Evolutionary conservation across 2,329 filamentous ascomycete genomes (phyloP).

Genomic region (Endothia cerciana): DNA sequence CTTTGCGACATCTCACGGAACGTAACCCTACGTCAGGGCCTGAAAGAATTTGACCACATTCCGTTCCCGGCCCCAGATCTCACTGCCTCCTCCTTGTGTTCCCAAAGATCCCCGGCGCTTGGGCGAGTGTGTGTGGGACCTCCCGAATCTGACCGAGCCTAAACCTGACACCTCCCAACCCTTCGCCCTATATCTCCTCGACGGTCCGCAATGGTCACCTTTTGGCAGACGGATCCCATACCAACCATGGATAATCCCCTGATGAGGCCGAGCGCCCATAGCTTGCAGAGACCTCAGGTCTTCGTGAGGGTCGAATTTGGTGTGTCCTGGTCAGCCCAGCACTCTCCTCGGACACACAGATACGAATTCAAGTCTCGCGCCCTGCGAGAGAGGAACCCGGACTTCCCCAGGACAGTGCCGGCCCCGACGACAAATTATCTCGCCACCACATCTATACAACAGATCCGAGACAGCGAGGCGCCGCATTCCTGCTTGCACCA

Average conservation of each 20-base stretch:
- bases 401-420: conserved; percentile 51
- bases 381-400: conserved; percentile 45
- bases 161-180: conserved; percentile 1
- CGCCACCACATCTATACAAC: conserved; percentile 30
- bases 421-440: conserved; percentile 52
- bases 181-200: conserved; percentile 19
- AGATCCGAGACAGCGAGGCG: conserved; percentile 22
- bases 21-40: conserved; percentile 16
- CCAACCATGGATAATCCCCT: conserved; percentile 34
- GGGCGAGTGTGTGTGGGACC: conserved; percentile 17
- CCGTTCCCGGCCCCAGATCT: not conserved
- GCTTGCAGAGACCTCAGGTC: conserved; percentile 45
- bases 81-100: conserved; percentile 5
- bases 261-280: conserved; percentile 35
- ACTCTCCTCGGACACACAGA: conserved; percentile 48
- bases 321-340: conserved; percentile 52
- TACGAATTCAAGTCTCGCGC: conserved; percentile 53
- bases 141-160: conserved; percentile 19
- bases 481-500: conserved; percentile 25
- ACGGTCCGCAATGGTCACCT: conserved; percentile 27
- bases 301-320: conserved; percentile 58
- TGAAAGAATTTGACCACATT: conserved; percentile 11
- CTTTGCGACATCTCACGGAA: conserved; percentile 19
- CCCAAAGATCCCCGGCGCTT: conserved; percentile 10
- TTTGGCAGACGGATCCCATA: conserved; percentile 35